A percentile compares a stretch with the other conserved stretches of the same genome.
Conservation (phyloP, 73 alveolate genomes). For the Paramecium primaurelia region DNA sequence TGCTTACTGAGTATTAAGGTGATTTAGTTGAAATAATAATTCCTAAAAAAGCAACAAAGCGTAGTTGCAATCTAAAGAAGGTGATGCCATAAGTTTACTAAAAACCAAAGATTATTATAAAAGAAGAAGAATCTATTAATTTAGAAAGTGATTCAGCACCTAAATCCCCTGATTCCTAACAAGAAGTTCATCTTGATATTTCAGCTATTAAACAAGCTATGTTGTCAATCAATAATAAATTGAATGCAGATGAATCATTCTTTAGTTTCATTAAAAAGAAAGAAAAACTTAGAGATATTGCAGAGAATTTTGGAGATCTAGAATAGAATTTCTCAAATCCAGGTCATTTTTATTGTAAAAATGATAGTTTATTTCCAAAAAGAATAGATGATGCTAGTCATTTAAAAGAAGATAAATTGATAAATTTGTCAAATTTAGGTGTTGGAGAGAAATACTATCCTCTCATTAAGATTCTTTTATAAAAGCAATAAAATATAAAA, state of each 20-base stretch:
- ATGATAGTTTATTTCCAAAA: constrained; percentile 40
- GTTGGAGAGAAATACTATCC: not conserved
- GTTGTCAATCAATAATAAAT: not conserved
- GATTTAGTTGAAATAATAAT: not conserved
- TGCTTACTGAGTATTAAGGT: not conserved
- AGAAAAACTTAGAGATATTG: constrained; percentile 18
- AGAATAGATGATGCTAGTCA: not conserved
- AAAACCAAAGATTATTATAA: not conserved
- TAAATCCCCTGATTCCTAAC: not conserved
- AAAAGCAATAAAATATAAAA: not conserved
- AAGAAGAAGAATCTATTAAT: not conserved
- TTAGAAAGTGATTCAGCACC: not conserved
- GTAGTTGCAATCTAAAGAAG: not conserved
- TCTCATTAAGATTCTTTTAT: not conserved
- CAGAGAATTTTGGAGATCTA: not conserved
- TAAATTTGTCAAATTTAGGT: not conserved
- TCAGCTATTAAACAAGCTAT: not conserved
- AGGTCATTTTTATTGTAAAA: constrained; percentile 17
- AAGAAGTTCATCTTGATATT: not conserved
- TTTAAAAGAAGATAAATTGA: not conserved
- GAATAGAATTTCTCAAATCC: not conserved
- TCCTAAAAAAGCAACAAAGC: not conserved
- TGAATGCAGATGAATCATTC: not conserved
- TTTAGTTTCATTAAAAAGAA: constrained; percentile 7
- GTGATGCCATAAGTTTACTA: not conserved